Percentiles rank a stretch among this genome's conserved stretches.
Evolutionary conservation across 352 stramenopile genomes (phyloP).

Genomic region (Poterioochromonas sp.): DNA sequence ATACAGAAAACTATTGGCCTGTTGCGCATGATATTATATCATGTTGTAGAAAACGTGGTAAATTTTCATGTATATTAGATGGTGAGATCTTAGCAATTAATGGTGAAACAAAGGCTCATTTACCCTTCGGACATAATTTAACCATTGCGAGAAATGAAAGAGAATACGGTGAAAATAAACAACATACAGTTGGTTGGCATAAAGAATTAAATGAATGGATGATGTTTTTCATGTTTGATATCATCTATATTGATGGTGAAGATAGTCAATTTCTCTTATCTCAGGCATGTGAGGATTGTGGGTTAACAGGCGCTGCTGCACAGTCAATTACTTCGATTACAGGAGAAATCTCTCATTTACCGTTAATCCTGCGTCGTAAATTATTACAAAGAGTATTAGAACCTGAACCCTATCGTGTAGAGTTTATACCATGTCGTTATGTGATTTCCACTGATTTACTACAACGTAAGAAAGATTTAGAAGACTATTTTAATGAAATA

Average conservation of each 20-base stretch:
- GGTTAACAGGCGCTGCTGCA: neutral
- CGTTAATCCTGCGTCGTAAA: neutral
- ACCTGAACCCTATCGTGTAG: neutral
- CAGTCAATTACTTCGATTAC: too few species aligned
- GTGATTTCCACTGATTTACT: neutral
- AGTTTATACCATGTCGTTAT: neutral
- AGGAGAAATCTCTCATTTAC: conserved; percentile 27
- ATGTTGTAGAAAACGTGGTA: neutral
- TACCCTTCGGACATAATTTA: conserved; percentile 26
- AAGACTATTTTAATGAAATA: conserved; percentile 18
- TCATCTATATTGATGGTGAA: neutral
- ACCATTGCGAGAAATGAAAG: neutral
- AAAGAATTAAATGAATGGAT: neutral
- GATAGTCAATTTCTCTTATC: neutral
- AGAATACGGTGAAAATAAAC: neutral
- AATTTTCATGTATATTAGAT: conserved; percentile 31
- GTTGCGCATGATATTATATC: neutral
- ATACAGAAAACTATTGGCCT: conserved; percentile 25
- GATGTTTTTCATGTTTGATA: conserved; percentile 21
- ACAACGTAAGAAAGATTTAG: neutral
- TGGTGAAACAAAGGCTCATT: neutral
- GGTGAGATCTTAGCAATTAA: conserved; percentile 27
- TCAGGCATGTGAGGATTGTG: neutral
- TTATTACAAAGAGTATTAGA: neutral
- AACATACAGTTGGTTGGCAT: neutral